Percentiles rank a stretch among this genome's conserved stretches.
These are phyloP conservation scores for Inga oerstediana DNA, from an alignment of 306 rosid species.

Conservation along the genomic window DNA sequence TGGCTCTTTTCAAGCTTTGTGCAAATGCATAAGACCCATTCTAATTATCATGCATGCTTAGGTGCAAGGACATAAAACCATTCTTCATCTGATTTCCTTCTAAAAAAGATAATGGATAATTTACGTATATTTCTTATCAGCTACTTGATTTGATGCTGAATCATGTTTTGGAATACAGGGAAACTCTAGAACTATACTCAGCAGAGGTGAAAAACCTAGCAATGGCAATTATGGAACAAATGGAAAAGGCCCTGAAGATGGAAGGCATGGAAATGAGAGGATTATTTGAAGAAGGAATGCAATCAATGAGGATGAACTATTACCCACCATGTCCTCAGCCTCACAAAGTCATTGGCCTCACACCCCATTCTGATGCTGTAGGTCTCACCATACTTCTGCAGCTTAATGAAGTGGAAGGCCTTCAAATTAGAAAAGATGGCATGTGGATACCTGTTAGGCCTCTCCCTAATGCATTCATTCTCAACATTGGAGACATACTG, in stretches of 20 bases:
- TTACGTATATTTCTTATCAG: background rate
- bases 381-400: conserved; percentile 48
- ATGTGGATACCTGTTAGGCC: conserved; percentile 44
- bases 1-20: background rate
- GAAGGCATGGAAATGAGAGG: conserved; percentile 33
- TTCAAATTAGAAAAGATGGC: conserved; percentile 44
- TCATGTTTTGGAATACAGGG: conserved; percentile 31
- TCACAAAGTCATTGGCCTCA: conserved; percentile 42
- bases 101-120: background rate
- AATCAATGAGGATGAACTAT: conserved; percentile 52
- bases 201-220: conserved; percentile 16
- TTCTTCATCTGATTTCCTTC: background rate
- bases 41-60: background rate
- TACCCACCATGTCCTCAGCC: conserved; percentile 57
- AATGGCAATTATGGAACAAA: conserved; percentile 6
- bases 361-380: conserved; percentile 42
- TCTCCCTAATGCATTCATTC: conserved; percentile 41
- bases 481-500: conserved; percentile 48
- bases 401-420: conserved; percentile 46
- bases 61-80: background rate
- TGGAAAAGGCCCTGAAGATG: conserved; percentile 35
- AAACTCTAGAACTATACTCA: conserved; percentile 45
- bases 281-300: conserved; percentile 38
- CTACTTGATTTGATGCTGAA: background rate
- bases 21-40: background rate